Conservation (phyloP, 768 basidiomycete species). For the Phanerochaete carnosa region DNA sequence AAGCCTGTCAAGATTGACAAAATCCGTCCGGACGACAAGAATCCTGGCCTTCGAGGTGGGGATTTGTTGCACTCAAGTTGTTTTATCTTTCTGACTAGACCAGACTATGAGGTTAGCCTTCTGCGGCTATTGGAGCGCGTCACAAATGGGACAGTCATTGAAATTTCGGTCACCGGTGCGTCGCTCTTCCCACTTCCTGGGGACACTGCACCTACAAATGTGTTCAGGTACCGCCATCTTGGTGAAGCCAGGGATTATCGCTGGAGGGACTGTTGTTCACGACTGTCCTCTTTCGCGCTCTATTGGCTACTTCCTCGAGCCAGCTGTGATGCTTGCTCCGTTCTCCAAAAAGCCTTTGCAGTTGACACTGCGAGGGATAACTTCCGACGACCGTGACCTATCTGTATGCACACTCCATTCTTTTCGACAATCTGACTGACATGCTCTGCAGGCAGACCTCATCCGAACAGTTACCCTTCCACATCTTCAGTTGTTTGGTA, state of each 20-base stretch:
- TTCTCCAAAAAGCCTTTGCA: constrained; percentile 88
- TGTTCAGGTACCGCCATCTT: constrained; percentile 81
- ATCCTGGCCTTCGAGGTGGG: constrained; percentile 90
- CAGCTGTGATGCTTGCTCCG: constrained; percentile 84
- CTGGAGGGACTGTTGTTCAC: constrained; percentile 77
- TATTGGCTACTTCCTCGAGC: constrained; percentile 93
- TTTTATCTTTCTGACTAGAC: not conserved
- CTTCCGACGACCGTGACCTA: constrained; percentile 89
- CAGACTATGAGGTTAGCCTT: constrained; percentile 92
- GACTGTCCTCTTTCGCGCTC: constrained; percentile 88
- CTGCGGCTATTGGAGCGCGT: constrained; percentile 84
- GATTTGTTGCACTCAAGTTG: not conserved
- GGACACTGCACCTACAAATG: not conserved
- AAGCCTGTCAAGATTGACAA: constrained; percentile 80
- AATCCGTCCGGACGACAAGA: constrained; percentile 88
- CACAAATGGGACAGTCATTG: constrained; percentile 92
- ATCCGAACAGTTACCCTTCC: constrained; percentile 89
- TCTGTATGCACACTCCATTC: constrained; percentile 53
- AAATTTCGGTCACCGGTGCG: constrained; percentile 93
- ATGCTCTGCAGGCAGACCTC: constrained; percentile 67
- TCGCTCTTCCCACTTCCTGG: not conserved
- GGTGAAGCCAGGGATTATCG: constrained; percentile 88
- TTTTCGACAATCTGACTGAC: not conserved
- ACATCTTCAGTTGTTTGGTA: constrained; percentile 85
- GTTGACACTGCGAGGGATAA: constrained; percentile 83